Conservation (phyloP, 2,329 filamentous ascomycete species). For the Uncinocarpus reesii region DNA sequence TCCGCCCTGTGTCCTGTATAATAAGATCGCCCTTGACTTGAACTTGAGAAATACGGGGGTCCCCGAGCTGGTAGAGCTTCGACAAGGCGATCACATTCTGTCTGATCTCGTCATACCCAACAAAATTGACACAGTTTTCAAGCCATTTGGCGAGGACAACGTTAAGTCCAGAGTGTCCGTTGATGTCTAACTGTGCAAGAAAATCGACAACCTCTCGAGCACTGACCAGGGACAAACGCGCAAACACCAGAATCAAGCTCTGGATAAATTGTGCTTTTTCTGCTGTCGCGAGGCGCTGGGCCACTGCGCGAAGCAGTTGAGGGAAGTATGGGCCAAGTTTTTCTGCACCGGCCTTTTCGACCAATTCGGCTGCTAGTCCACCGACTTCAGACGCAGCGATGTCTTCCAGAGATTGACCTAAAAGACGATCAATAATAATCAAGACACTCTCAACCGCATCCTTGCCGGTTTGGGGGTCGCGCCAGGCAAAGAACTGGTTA, state of each 20-base stretch:
- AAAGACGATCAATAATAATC: slow-evolving; percentile 80
- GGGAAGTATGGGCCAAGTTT: slow-evolving; percentile 81
- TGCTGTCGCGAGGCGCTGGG: slow-evolving; percentile 70
- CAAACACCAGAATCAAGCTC: slow-evolving; percentile 89
- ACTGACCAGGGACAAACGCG: slow-evolving; percentile 72
- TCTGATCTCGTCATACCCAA: slow-evolving; percentile 94
- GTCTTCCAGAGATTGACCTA: slow-evolving; percentile 76
- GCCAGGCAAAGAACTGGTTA: slow-evolving; percentile 79
- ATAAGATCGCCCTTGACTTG: slow-evolving; percentile 88
- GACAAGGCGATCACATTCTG: slow-evolving; percentile 93
- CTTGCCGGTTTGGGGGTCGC: slow-evolving; percentile 63
- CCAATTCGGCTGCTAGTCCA: slow-evolving; percentile 82
- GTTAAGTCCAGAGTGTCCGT: slow-evolving; percentile 64
- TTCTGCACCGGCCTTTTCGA: slow-evolving; percentile 89
- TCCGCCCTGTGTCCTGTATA: slow-evolving; percentile 63
- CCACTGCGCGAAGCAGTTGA: slow-evolving; percentile 80
- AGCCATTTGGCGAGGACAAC: slow-evolving; percentile 92
- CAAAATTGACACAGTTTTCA: slow-evolving; percentile 92
- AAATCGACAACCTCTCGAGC: slow-evolving; percentile 88
- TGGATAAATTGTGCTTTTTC: slow-evolving; percentile 85
- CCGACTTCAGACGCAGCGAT: slow-evolving; percentile 93
- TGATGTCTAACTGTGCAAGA: slow-evolving; percentile 71
- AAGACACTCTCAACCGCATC: slow-evolving; percentile 81
- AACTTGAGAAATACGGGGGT: slow-evolving; percentile 65
- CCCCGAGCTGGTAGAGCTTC: slow-evolving; percentile 79